Percentiles rank a stretch among this genome's conserved stretches.
These are phyloP conservation scores for Fonsecaea pedrosoi DNA, from an alignment of 2,329 filamentous ascomycete genomes.

Conservation along the genomic window DNA sequence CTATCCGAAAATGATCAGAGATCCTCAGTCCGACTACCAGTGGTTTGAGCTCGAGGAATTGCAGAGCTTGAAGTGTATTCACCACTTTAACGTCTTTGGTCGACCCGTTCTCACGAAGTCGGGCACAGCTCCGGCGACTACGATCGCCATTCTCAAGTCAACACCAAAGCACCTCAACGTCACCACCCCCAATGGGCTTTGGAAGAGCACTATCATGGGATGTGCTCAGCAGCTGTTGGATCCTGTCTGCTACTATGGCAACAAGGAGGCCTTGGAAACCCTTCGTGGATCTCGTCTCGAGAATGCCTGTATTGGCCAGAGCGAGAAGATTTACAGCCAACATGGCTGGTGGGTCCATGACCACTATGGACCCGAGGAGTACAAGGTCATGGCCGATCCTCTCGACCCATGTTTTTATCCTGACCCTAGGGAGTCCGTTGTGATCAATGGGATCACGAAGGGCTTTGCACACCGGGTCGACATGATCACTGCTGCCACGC, in stretches of 20 bases:
- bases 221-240: conserved; percentile 27
- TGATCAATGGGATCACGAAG: conserved; percentile 28
- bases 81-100: conserved; percentile 33
- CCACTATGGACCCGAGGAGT: conserved; percentile 15
- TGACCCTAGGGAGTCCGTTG: conserved; percentile 7
- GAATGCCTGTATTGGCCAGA: conserved; percentile 25
- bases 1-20: background rate
- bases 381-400: conserved; percentile 17
- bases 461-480: conserved; percentile 19
- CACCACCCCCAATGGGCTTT: conserved; percentile 15
- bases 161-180: conserved; percentile 22
- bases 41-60: conserved; percentile 2
- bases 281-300: conserved; percentile 27
- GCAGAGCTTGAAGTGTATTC: conserved; percentile 19
- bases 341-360: conserved; percentile 25
- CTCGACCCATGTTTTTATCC: conserved; percentile 6
- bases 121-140: conserved; percentile 27
- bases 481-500: conserved; percentile 23
- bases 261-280: conserved; percentile 16
- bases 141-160: conserved; percentile 30
- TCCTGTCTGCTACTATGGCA: conserved; percentile 27
- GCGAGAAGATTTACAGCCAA: conserved; percentile 23
- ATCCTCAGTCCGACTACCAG: conserved; percentile 12
- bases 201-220: conserved; percentile 18
- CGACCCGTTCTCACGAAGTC: conserved; percentile 25